Percentiles rank a stretch among this genome's conserved stretches.
phyloP scores from a whole-genome alignment of 2,329 filamentous ascomycete species.

The Alternaria gaisen region DNA sequence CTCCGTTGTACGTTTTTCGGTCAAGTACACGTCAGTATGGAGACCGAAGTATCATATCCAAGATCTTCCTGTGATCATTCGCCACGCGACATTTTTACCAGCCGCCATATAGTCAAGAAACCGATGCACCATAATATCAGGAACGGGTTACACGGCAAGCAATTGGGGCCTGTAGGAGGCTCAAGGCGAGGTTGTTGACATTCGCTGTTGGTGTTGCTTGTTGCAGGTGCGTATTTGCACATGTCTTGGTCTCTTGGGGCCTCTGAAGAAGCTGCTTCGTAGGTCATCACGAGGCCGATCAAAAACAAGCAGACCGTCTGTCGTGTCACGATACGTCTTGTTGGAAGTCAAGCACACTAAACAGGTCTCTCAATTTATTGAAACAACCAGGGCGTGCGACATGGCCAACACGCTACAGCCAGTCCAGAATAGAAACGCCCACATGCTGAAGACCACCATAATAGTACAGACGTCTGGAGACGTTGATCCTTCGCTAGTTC shows the following conservation, averaged over 20 bases:
- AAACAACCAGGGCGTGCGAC: not conserved
- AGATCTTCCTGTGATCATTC: not conserved
- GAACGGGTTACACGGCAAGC: not conserved
- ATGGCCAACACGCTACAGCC: not conserved
- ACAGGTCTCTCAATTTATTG: not conserved
- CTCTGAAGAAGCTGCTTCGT: not conserved
- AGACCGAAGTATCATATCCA: not conserved
- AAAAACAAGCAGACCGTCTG: not conserved
- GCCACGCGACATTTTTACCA: not conserved
- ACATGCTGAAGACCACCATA: conserved; percentile 1
- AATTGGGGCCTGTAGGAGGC: not conserved
- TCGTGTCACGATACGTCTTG: not conserved
- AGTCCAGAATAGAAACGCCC: not conserved
- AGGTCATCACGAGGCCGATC: not conserved
- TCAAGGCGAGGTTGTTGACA: not conserved
- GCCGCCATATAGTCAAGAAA: conserved; percentile 1
- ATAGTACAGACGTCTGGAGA: conserved; percentile 8
- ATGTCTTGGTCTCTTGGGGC: not conserved
- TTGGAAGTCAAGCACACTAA: not conserved
- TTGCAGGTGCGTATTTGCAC: not conserved
- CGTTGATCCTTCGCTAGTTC: conserved; percentile 21
- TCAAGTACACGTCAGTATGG: not conserved
- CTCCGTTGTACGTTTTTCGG: not conserved
- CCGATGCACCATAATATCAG: not conserved
- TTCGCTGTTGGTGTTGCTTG: not conserved